Conservation (phyloP, 129 eudicot species). For the Saposhnikovia divaricata region DNA sequence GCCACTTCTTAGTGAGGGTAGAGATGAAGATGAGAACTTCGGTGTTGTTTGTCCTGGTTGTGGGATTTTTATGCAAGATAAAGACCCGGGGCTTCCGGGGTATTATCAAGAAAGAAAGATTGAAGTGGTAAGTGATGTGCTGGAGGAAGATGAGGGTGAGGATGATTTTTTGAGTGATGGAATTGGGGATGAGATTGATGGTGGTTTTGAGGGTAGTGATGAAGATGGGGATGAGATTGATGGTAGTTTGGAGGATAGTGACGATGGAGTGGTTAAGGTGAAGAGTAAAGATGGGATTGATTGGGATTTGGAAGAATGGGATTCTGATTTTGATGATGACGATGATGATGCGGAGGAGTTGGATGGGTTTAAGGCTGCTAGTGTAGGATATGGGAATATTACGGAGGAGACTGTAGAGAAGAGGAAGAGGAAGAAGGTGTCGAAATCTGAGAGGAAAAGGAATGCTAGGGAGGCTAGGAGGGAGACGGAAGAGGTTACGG, state of each 20-base stretch:
- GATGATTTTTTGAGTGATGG: conserved; percentile 18
- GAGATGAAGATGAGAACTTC: conserved; percentile 63
- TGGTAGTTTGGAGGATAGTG: conserved; percentile 17
- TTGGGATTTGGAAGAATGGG: conserved; percentile 63
- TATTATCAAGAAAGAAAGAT: conserved; percentile 62
- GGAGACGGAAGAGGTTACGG: conserved; percentile 73
- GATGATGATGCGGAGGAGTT: conserved; percentile 45
- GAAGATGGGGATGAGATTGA: conserved; percentile 14
- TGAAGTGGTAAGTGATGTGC: conserved; percentile 22
- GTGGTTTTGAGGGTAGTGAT: neutral
- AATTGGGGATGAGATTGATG: conserved; percentile 28
- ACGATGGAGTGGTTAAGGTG: conserved; percentile 25
- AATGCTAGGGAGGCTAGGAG: conserved; percentile 55
- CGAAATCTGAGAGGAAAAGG: conserved; percentile 74
- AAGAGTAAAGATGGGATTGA: conserved; percentile 37
- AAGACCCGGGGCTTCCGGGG: conserved; percentile 77
- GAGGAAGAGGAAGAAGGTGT: conserved; percentile 44
- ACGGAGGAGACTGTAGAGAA: conserved; percentile 65
- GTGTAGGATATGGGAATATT: conserved; percentile 77
- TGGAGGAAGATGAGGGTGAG: conserved; percentile 38
- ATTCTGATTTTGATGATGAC: conserved; percentile 42
- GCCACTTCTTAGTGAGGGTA: conserved; percentile 81
- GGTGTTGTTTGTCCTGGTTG: conserved; percentile 94
- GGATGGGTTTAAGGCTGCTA: conserved; percentile 69
- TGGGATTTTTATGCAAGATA: conserved; percentile 95